Percentiles rank a stretch among this genome's conserved stretches.
Conservation (phyloP, 2,329 filamentous ascomycete genomes). For the Calcarisporium arbuscula region DNA sequence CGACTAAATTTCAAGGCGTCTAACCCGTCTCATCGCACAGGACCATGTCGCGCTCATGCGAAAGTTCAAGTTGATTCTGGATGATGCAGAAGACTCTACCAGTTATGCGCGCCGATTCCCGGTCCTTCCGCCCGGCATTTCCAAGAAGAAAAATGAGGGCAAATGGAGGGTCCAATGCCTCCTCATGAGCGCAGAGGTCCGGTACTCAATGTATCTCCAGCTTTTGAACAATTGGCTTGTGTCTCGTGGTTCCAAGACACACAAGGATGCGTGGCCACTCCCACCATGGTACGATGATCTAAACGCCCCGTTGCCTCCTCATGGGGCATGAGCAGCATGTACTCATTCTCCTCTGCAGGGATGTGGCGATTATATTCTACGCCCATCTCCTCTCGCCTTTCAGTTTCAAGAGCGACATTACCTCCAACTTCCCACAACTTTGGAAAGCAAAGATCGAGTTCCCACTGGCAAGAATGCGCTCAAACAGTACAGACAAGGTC, state of each 20-base stretch:
- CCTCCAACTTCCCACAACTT: background rate
- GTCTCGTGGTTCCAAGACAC: background rate
- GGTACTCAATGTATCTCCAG: conserved; percentile 1
- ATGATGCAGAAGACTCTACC: background rate
- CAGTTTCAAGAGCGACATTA: background rate
- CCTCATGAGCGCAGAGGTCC: conserved; percentile 1
- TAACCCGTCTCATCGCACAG: background rate
- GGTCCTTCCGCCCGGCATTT: background rate
- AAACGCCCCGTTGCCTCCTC: too few species aligned
- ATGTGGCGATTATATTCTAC: conserved; percentile 1
- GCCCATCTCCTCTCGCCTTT: conserved; percentile 2
- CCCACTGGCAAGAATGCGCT: conserved; percentile 1
- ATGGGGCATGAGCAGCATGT: too few species aligned
- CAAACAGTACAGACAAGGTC: background rate
- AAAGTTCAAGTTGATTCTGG: background rate
- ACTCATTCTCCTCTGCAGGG: background rate
- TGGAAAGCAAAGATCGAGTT: conserved; percentile 1
- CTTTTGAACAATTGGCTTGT: background rate
- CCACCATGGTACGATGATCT: background rate
- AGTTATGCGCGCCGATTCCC: background rate
- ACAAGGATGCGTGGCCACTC: conserved; percentile 1
- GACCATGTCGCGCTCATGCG: conserved; percentile 1
- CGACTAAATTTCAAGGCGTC: too few species aligned
- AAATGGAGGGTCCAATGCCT: conserved; percentile 1
- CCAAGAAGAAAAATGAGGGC: background rate